Evolutionary conservation across 768 basidiomycete species (phyloP).

Genomic region (Leccinum subtestaceum): DNA sequence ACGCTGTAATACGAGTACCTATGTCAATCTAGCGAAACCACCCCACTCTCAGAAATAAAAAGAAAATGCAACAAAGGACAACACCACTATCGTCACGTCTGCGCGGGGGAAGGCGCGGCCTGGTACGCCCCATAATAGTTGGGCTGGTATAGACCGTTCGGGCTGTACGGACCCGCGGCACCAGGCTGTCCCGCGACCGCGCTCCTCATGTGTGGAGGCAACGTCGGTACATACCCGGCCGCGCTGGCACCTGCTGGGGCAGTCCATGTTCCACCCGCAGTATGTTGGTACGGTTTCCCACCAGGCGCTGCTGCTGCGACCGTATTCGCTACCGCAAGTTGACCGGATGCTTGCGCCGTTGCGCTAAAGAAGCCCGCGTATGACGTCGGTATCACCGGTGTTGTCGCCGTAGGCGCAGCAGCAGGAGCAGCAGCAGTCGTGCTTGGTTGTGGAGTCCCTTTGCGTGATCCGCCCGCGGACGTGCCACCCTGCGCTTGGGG

Average conservation of each 20-base stretch:
- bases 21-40: constrained; percentile 21
- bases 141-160: constrained; percentile 25
- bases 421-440: constrained; percentile 17
- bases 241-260: constrained; percentile 23
- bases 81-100: constrained; percentile 17
- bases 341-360: constrained; percentile 30
- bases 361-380: constrained; percentile 43
- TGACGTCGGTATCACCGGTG: constrained; percentile 32
- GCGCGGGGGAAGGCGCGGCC: constrained; percentile 31
- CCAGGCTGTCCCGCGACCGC: constrained; percentile 25
- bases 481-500: constrained; percentile 27
- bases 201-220: constrained; percentile 42
- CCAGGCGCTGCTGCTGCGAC: constrained; percentile 33
- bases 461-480: constrained; percentile 34
- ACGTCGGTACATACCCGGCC: constrained; percentile 34
- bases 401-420: constrained; percentile 22
- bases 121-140: constrained; percentile 35
- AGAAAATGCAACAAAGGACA: not conserved
- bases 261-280: constrained; percentile 24
- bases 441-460: constrained; percentile 44
- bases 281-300: constrained; percentile 33
- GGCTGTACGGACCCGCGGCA: constrained; percentile 16
- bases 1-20: constrained; percentile 11
- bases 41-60: not conserved
- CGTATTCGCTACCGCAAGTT: constrained; percentile 57